Conservation (phyloP, 345 rosid species). For the Lepidium sativum region DNA sequence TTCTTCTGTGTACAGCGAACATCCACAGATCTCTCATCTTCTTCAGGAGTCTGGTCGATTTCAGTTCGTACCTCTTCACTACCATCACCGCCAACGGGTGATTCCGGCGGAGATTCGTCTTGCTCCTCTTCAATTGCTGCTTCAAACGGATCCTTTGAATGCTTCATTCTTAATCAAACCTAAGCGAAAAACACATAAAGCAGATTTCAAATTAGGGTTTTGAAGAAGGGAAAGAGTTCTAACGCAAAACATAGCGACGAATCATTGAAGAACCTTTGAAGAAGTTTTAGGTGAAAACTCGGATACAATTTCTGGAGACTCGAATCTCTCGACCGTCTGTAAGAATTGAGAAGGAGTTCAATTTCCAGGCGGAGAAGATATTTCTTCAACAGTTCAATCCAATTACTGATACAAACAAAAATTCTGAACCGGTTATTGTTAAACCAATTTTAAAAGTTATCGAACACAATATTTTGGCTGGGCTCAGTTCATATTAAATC, state of each 20-base stretch:
- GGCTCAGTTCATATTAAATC: no score
- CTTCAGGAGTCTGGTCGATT: constrained; percentile 24
- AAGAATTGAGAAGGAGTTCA: neutral
- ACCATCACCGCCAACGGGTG: constrained; percentile 35
- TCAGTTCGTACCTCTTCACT: constrained; percentile 1
- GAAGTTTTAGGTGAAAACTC: neutral
- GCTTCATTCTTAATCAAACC: constrained; percentile 42
- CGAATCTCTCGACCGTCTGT: constrained; percentile 1
- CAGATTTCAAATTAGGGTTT: constrained; percentile 2
- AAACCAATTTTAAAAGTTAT: no score
- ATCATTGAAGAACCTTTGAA: neutral
- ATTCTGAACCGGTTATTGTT: no score
- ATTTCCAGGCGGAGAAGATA: neutral
- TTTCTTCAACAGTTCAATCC: neutral
- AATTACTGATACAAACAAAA: no score
- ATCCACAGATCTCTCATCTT: constrained; percentile 28
- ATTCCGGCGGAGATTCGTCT: constrained; percentile 54
- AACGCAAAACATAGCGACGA: neutral
- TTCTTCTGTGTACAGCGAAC: constrained; percentile 15
- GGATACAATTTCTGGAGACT: neutral
- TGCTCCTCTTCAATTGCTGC: constrained; percentile 83
- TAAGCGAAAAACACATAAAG: neutral
- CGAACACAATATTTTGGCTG: no score
- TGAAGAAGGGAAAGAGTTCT: neutral
- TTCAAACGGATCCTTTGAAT: constrained; percentile 87